Percentiles rank a stretch among this genome's conserved stretches.
These are phyloP conservation scores for Annulohypoxylon truncatum DNA, from an alignment of 2,329 filamentous ascomycete species.

Conservation along the genomic window DNA sequence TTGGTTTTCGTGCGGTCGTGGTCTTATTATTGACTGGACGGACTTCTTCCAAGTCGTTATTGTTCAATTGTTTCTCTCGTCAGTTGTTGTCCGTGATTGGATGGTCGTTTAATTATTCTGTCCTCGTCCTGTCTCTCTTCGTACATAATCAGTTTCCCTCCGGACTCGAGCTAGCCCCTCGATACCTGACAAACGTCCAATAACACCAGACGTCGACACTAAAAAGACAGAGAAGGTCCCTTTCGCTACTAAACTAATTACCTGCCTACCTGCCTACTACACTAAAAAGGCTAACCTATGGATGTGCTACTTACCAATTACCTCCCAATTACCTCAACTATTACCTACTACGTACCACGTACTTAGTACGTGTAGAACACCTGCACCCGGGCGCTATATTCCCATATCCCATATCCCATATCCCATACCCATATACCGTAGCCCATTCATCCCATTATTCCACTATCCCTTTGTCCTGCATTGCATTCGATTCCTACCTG, in stretches of 20 bases:
- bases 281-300: too few species aligned
- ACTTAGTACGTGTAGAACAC: too few species aligned
- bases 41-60: neutral
- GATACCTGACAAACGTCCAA: slow-evolving; percentile 12
- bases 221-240: neutral
- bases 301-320: too few species aligned
- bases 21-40: neutral
- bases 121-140: neutral
- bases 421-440: neutral
- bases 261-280: neutral
- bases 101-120: neutral
- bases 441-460: neutral
- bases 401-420: neutral
- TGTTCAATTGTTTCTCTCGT: slow-evolving; percentile 1
- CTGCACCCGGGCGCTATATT: neutral
- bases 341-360: too few species aligned
- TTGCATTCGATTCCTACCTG: slow-evolving; percentile 26
- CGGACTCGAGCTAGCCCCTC: slow-evolving; percentile 30
- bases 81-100: slow-evolving; percentile 1
- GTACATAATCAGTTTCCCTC: slow-evolving; percentile 9
- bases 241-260: neutral
- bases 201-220: neutral
- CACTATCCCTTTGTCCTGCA: slow-evolving; percentile 39
- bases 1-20: neutral
- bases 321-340: too few species aligned